Evolutionary conservation across 257 asterid species (phyloP).

Genomic region (Petunia axillaris): DNA sequence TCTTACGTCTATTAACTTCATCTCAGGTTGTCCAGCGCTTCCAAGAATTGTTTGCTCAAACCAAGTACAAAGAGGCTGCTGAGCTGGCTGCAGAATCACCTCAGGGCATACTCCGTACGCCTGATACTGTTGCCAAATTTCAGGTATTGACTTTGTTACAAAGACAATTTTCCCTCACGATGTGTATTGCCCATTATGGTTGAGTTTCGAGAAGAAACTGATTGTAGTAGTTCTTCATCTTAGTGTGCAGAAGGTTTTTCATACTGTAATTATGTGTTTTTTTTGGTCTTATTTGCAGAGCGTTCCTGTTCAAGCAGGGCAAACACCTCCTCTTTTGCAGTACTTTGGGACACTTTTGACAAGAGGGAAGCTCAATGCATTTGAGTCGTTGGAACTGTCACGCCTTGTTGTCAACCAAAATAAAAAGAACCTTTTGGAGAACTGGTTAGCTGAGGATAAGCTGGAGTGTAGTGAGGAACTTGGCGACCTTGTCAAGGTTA

Average conservation of each 20-base stretch:
- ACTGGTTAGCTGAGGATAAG: conserved; percentile 99
- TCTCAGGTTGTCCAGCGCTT: conserved; percentile 95
- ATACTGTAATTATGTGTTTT: conserved; percentile 13
- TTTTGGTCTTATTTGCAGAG: conserved; percentile 57
- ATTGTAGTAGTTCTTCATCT: not conserved
- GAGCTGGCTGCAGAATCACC: conserved; percentile 87
- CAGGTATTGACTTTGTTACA: conserved; percentile 58
- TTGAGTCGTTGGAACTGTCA: conserved; percentile 94
- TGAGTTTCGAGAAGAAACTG: not conserved
- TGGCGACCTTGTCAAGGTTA: conserved; percentile 99
- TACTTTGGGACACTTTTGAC: conserved; percentile 96
- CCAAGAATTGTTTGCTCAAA: conserved; percentile 85
- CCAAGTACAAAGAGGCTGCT: conserved; percentile 77
- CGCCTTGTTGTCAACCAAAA: conserved; percentile 98
- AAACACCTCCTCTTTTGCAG: conserved; percentile 99
- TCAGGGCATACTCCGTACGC: conserved; percentile 71
- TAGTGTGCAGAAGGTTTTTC: not conserved
- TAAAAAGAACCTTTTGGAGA: conserved; percentile 93
- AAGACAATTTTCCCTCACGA: not conserved
- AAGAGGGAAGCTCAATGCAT: conserved; percentile 92
- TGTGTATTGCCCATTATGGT: not conserved
- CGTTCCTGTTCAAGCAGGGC: conserved; percentile 99
- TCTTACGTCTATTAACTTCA: not conserved
- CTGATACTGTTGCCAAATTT: conserved; percentile 93
- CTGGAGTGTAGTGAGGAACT: conserved; percentile 99